Percentiles rank a stretch among this genome's conserved stretches.
Conservation (phyloP, 805 yeast species). For the Jamesozyma lodderae region DNA sequence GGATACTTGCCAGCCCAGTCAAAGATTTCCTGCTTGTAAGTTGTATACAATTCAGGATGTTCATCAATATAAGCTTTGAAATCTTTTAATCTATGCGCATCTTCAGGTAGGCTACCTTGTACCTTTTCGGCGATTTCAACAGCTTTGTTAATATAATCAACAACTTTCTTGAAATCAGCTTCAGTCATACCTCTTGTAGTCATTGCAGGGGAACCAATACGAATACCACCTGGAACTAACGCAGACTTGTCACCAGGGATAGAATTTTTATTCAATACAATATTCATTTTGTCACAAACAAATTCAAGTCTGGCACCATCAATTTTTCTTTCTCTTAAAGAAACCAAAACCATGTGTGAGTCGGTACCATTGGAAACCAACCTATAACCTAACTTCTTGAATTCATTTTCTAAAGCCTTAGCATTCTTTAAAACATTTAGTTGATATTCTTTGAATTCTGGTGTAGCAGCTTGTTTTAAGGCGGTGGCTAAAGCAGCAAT, state of each 20-base stretch:
- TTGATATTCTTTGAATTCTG: slow-evolving; percentile 87
- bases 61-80: slow-evolving; percentile 72
- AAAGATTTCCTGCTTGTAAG: slow-evolving; percentile 65
- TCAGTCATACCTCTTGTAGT: slow-evolving; percentile 91
- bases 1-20: slow-evolving; percentile 88
- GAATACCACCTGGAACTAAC: slow-evolving; percentile 88
- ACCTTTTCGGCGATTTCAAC: slow-evolving; percentile 64
- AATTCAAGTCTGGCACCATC: slow-evolving; percentile 97
- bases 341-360: slow-evolving; percentile 88
- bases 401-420: slow-evolving; percentile 64
- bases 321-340: slow-evolving; percentile 75
- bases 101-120: slow-evolving; percentile 74
- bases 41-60: slow-evolving; percentile 59
- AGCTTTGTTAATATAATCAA: slow-evolving; percentile 67
- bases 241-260: slow-evolving; percentile 97
- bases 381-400: slow-evolving; percentile 61
- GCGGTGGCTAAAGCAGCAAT: slow-evolving; percentile 97
- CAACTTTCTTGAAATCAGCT: slow-evolving; percentile 74
- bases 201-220: slow-evolving; percentile 98
- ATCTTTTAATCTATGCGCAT: slow-evolving; percentile 90
- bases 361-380: slow-evolving; percentile 93
- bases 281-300: slow-evolving; percentile 85
- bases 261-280: slow-evolving; percentile 93
- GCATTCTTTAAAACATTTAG: slow-evolving; percentile 81
- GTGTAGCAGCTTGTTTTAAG: slow-evolving; percentile 81